Conservation (phyloP, 495 filamentous ascomycete genomes). For the Peziza echinospora region DNA sequence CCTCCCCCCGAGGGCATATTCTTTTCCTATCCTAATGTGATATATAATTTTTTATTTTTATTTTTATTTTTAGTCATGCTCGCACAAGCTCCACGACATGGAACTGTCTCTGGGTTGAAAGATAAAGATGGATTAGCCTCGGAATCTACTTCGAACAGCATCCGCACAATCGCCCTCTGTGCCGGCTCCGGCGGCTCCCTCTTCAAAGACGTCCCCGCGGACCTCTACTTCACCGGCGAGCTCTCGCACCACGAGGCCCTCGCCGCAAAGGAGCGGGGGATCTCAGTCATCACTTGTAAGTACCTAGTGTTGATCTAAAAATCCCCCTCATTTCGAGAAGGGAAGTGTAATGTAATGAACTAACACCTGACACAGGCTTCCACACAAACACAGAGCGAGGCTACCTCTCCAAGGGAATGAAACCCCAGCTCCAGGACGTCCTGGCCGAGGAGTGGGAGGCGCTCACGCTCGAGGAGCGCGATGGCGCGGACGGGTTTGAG, state of each 20-base stretch:
- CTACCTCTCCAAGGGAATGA: conserved; percentile 52
- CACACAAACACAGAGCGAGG: conserved; percentile 81
- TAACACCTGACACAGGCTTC: conserved; percentile 33
- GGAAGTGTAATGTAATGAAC: neutral
- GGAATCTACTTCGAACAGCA: conserved; percentile 6
- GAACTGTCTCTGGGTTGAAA: too few species aligned
- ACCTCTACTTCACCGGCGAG: conserved; percentile 78
- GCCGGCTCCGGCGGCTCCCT: conserved; percentile 64
- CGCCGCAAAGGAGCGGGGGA: conserved; percentile 68
- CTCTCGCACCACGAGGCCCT: conserved; percentile 82
- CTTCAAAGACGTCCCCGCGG: conserved; percentile 43
- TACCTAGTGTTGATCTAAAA: neutral
- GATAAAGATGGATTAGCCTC: too few species aligned
- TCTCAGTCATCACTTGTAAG: conserved; percentile 43
- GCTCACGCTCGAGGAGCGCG: conserved; percentile 23
- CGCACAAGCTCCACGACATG: too few species aligned
- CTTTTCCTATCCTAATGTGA: too few species aligned
- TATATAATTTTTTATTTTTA: too few species aligned
- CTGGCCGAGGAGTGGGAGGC: conserved; percentile 34
- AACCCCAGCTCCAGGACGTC: conserved; percentile 33
- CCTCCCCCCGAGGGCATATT: too few species aligned
- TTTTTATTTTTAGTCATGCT: too few species aligned
- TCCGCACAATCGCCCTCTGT: conserved; percentile 7
- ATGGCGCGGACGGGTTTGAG: conserved; percentile 24
- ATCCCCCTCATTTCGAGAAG: neutral